Base-by-base conservation (phyloP, 306 rosid species). In the Notholithocarpus densiflorus region DNA sequence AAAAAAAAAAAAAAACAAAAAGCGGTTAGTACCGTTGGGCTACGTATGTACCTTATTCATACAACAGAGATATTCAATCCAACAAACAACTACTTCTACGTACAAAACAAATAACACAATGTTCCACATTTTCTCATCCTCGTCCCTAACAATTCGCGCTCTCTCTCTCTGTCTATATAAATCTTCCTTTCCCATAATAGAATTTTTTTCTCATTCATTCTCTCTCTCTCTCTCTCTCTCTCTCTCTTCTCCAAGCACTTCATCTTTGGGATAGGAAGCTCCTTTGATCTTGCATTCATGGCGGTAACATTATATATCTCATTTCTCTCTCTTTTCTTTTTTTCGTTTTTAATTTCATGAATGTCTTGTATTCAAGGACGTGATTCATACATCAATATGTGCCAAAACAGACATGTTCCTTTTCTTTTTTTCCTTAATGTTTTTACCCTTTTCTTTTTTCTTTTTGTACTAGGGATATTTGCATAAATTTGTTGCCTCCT, bases 281-380 rank as follows among this genome's bases (percentile, higher is more conserved):
- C 78, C 37, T 59, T 29, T 77, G 62, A 60, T 72, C 51, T 65
- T 76, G 53, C 85, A 20, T 24, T 76, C 75, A 89, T 89, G 96
- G 88, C 90, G 89, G 96, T 91, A 84, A 68, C 37, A 68, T 32
- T 77, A 57, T 60, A 40, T 48, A n/a, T 8, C 24, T 32, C n/a
- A 20, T 27, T 52, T 31, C 29, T 54, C 57, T 20, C 23, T 74
- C 5, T 43, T 69, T 72, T 57, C 21, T 61, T 56, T 23, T 31
- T 34, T 1, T 23, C 53, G 45, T 40, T 40, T 37, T 40, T 40
- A 2, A 40, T 40, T 40, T 40, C 17, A 12, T 48, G 15, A 48
- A 48, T 48, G 53, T 48, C 53, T 48, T 48, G 53, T 48, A 48
- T 48, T 48, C 17, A 12, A 48, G 53, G 53, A 13, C 53, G 53